Percentiles rank a stretch among this genome's conserved stretches.
Evolutionary conservation across 129 eudicot genomes (phyloP).

Genomic region (Logfia minima): DNA sequence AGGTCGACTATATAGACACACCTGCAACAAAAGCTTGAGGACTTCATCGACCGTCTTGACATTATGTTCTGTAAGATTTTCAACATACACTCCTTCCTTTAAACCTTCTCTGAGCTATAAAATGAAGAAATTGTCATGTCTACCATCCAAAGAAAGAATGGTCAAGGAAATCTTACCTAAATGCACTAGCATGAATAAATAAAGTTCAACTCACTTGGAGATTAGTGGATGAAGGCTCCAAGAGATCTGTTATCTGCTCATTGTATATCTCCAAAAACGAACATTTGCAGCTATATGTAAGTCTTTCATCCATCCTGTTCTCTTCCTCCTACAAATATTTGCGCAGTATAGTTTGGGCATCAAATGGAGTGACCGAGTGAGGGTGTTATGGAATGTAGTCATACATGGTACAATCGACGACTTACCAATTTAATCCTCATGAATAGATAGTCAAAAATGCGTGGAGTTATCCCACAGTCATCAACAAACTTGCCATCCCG

Average conservation of each 20-base stretch:
- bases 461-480: slow-evolving; percentile 89
- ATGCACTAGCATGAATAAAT: slow-evolving; percentile 10
- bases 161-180: background rate
- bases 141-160: slow-evolving; percentile 12
- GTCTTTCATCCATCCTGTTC: slow-evolving; percentile 65
- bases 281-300: slow-evolving; percentile 81
- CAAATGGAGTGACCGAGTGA: background rate
- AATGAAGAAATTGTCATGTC: slow-evolving; percentile 9
- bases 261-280: slow-evolving; percentile 92
- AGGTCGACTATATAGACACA: slow-evolving; percentile 34
- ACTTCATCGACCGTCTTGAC: slow-evolving; percentile 71
- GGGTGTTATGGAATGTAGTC: slow-evolving; percentile 29
- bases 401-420: slow-evolving; percentile 16
- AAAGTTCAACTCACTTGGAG: slow-evolving; percentile 55
- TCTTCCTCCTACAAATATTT: slow-evolving; percentile 66
- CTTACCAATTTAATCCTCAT: slow-evolving; percentile 69
- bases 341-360: background rate
- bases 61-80: slow-evolving; percentile 63
- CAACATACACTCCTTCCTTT: slow-evolving; percentile 87
- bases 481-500: slow-evolving; percentile 53
- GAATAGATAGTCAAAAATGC: slow-evolving; percentile 73
- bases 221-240: slow-evolving; percentile 81
- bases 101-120: slow-evolving; percentile 78
- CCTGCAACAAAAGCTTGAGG: slow-evolving; percentile 77
- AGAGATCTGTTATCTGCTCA: slow-evolving; percentile 88